These are phyloP conservation scores for Hypericum perforatum DNA, from an alignment of 345 rosid genomes.

Conservation along the genomic window DNA sequence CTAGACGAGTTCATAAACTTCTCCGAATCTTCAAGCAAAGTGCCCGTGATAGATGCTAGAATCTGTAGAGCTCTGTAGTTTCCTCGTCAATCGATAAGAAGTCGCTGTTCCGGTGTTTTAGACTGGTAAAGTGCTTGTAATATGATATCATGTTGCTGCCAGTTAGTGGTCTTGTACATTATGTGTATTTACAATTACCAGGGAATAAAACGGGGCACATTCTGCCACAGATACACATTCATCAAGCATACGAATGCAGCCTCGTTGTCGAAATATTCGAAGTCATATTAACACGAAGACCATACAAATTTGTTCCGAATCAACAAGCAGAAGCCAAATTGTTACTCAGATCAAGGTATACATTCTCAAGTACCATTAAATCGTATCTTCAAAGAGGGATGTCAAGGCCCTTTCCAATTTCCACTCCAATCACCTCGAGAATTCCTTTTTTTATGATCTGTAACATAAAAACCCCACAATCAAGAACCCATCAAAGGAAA, in stretches of 20 bases:
- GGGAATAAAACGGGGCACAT: too few relatives aligned
- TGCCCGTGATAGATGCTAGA: constrained; percentile 57
- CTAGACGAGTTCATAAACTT: constrained; percentile 48
- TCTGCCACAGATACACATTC: too few relatives aligned
- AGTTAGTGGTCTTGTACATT: too few relatives aligned
- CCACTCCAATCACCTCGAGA: constrained; percentile 67
- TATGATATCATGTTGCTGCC: too few relatives aligned
- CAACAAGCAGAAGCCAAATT: too few relatives aligned
- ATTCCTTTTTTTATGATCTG: constrained; percentile 72
- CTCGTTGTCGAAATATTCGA: too few relatives aligned
- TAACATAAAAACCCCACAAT: constrained; percentile 5
- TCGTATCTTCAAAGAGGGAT: constrained; percentile 49
- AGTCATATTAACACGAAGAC: too few relatives aligned
- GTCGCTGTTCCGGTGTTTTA: not conserved
- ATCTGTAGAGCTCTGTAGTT: constrained; percentile 39
- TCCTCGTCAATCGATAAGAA: not conserved
- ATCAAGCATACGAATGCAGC: too few relatives aligned
- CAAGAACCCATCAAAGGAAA: not conserved
- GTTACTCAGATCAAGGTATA: too few relatives aligned
- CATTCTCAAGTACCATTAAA: not conserved
- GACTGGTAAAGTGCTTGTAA: not conserved
- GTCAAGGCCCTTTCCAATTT: constrained; percentile 75
- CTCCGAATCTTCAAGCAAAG: constrained; percentile 29
- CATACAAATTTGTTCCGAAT: too few relatives aligned
- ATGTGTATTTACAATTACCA: too few relatives aligned